Evolutionary conservation across 495 filamentous ascomycete species (phyloP).

Genomic region (Penicillium goetzii): DNA sequence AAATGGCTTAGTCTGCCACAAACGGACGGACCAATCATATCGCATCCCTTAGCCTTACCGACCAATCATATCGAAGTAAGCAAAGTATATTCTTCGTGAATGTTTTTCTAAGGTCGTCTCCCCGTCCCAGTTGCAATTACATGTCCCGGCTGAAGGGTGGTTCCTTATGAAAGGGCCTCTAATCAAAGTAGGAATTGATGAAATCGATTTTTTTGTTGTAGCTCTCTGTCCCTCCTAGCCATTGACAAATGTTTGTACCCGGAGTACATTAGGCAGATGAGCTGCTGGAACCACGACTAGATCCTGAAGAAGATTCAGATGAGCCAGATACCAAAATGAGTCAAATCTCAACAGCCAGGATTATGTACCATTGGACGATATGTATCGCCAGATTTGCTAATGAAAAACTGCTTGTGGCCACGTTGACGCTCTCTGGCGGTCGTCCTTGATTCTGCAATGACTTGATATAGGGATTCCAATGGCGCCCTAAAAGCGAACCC

Average conservation of each 20-base stretch:
- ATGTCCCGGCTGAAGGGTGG: conserved; percentile 70
- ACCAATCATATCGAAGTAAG: too few relatives aligned
- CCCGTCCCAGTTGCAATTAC: conserved; percentile 74
- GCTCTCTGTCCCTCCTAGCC: conserved; percentile 66
- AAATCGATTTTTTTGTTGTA: conserved; percentile 70
- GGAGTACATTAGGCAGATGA: conserved; percentile 57
- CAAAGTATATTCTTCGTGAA: too few relatives aligned
- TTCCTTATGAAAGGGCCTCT: conserved; percentile 65
- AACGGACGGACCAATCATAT: too few relatives aligned
- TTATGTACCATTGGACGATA: conserved; percentile 52
- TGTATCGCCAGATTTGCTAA: conserved; percentile 59
- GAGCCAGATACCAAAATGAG: background rate
- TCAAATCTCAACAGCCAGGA: background rate
- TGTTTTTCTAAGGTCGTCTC: background rate
- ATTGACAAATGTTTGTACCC: conserved; percentile 66
- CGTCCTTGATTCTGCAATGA: conserved; percentile 57
- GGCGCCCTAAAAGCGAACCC: conserved; percentile 52
- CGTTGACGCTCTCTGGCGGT: conserved; percentile 59
- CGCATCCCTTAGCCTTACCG: too few relatives aligned
- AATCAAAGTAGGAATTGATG: conserved; percentile 66
- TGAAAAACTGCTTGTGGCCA: conserved; percentile 62
- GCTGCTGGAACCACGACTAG: conserved; percentile 55
- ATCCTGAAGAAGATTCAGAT: conserved; percentile 25
- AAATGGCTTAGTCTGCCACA: too few relatives aligned
- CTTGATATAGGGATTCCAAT: conserved; percentile 51